Evolutionary conservation across 2,329 filamentous ascomycete species (phyloP), one percentile per base, ranked within the genome.

Genomic region (Kalaharituber pfeilii): DNA sequence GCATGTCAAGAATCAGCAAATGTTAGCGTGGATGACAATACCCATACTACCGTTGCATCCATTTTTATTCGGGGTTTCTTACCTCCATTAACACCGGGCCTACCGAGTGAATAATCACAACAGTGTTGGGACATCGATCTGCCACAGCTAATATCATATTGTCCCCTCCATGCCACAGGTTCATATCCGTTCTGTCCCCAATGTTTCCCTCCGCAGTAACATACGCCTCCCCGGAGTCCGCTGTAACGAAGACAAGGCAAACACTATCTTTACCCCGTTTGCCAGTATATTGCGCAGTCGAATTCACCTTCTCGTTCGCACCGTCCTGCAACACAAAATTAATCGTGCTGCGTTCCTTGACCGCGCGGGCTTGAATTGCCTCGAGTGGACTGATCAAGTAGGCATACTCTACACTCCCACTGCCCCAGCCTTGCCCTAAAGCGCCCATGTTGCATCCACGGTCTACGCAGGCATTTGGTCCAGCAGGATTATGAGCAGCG

Each of bases 171-270:
- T 81, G 75, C 89, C 89, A 96, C 0, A 94, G 73, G 0, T 87
- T 94, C 33, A 98, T 73, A 69, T 98, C 95, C 64, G 88, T 87
- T 52, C 91, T 82, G 67, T 96, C 89, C 55, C 91, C 91, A 56
- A 75, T 72, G 24, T 54, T 18, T 22, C 49, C 39, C 49, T 54
- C 30, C 22, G 53, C 5, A 26, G 70, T 75, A 64, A 96, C 86
- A 70, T 78, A 95, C 5, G 86, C 87, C 69, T 96, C 91, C 52
- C 89, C 89, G 2, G 82, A 78, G 66, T 88, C 76, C 13, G 87
- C 81, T 62, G 94, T 94, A 64, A 85, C 88, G 63, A 96, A 96
- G 9, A 95, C 87, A 42, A 98, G 76, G 59, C 80, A 77, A 9
- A 20, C 27, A 9, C 24, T 26, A 20, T 50, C 27, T 7, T 20